Evolutionary conservation across 2,329 filamentous ascomycete species (phyloP), one percentile per base, ranked within the genome.

Genomic region (Trichothecium sympodiale): DNA sequence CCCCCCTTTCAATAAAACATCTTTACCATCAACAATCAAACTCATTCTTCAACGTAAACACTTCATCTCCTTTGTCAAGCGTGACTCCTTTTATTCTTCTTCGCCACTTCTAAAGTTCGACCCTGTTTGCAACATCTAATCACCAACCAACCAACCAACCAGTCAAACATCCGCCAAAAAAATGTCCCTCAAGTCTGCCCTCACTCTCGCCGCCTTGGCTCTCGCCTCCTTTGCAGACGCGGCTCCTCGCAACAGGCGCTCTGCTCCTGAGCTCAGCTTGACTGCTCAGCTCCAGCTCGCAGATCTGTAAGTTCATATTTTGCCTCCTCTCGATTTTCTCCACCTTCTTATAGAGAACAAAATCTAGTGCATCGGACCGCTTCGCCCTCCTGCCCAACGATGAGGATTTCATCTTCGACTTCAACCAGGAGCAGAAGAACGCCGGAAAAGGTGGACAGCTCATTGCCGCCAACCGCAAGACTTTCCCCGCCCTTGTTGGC

Each of bases 401-500:
- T 43, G 38, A 52, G 4, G 54, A 69, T 40, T 69, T 70, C 49
- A 48, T 67, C 49, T 71, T 68, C 52, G 57, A 67, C 51, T 71
- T 71, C 54, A 57, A 56, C 46, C 44, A 45, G 36, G 16, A 18
- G 12, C 37, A 39, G 32, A 12, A 31, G 18, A 34, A 39, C 29
- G 33, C 38, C 15, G 38, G 38, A 17, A 51, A 55, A 31, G 69
- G 67, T 28, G 69, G 69, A 29, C 58, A 67, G 45, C 57, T 72
- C 41, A 53, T 69, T 27, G 56, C 62, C 15, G 68, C 71, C 31
- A 71, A 74, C 56, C 62, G 70, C 48, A 66, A 68, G 53, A 66
- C 62, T 26, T 76, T 75, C 54, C 71, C 72, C 3, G 68, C 70
- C 17, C 63, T 76, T 15, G 65, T 71, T 15, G 62, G 65, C 33